Conservation (phyloP, 1,284 basidiomycete genomes). For the Erythrobasidium hasegawianum region DNA sequence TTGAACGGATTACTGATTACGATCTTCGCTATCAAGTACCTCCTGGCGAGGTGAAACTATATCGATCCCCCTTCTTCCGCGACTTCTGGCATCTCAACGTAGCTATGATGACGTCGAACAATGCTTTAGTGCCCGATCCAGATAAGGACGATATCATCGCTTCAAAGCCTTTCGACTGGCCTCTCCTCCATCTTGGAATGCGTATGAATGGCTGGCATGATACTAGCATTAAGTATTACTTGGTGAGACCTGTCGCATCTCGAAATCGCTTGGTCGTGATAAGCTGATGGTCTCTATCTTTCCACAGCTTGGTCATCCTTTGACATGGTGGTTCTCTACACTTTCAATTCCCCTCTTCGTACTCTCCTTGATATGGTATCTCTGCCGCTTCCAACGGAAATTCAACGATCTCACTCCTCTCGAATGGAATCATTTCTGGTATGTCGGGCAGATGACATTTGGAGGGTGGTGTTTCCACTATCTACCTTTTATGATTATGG, state of each 20-base stretch:
- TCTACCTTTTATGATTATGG: slow-evolving; percentile 91
- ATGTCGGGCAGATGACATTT: slow-evolving; percentile 84
- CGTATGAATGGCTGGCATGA: slow-evolving; percentile 98
- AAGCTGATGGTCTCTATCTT: too few relatives aligned
- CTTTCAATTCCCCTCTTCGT: slow-evolving; percentile 62
- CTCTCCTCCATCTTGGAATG: slow-evolving; percentile 77
- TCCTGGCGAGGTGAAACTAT: slow-evolving; percentile 72
- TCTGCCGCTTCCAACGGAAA: slow-evolving; percentile 79
- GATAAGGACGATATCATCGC: slow-evolving; percentile 98
- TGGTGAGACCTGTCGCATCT: too few relatives aligned
- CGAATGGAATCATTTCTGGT: slow-evolving; percentile 92
- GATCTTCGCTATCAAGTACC: slow-evolving; percentile 60
- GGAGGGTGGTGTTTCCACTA: slow-evolving; percentile 92
- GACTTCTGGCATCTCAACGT: slow-evolving; percentile 99
- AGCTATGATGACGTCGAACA: slow-evolving; percentile 99
- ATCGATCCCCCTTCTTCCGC: slow-evolving; percentile 85
- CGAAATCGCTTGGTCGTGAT: too few relatives aligned
- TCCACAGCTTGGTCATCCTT: slow-evolving; percentile 85
- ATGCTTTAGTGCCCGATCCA: slow-evolving; percentile 90
- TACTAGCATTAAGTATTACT: slow-evolving; percentile 69
- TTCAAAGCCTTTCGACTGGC: slow-evolving; percentile 89
- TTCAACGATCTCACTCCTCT: slow-evolving; percentile 86
- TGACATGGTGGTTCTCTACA: slow-evolving; percentile 85
- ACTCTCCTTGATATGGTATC: slow-evolving; percentile 62
- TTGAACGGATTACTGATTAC: too few relatives aligned